Base-by-base conservation (phyloP, 805 yeast genomes). In the Barnettozyma salicaria region DNA sequence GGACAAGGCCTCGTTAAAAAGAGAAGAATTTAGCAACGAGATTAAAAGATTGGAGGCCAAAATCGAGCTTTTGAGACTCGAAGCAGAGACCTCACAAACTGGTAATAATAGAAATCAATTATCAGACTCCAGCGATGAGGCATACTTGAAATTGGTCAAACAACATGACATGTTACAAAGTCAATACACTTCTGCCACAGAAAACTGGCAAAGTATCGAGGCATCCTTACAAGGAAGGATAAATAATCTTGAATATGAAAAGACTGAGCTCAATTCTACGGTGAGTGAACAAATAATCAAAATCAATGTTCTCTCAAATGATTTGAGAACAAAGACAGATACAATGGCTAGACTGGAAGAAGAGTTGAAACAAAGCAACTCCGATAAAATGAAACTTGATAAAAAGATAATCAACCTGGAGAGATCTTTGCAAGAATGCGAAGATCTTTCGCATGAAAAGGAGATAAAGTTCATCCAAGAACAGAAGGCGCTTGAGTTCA, bases 141-240 rank as follows among this genome's bases (percentile, higher is more conserved):
- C 67, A 11, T 68, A 59, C 37, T 55, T 65, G 21, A 70, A 66
- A 45, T 44, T 72, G 19, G 47, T 64, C 7, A 63, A 66, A 23
- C 70, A 73, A 27, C 77, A 79, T 45, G 75, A 71, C 30, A 61
- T 70, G 12, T 52, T 85, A 16, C 88, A 82, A 50, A 63, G 74
- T 3, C 92, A 88, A 55, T 80, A 84, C 46, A 72, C 83, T 7
- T 70, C 78, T 12, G 82, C 90, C 0, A 80, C 80, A 39, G 86
- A 80, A 44, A 85, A 81, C 55, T 86, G 96, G 95, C 79, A 81
- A 39, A 64, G 77, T 14, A 78, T 87, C 29, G 97, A 92, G 57
- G 71, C 81, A 27, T 67, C 76, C 4, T 65, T 87, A 41, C 63
- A 68, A 42, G 56, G 61, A 7, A 72, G 71, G 40, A 65, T 79